Conservation (phyloP, 192 early-diverging fungal genomes). For the Coemansia sp. region DNA sequence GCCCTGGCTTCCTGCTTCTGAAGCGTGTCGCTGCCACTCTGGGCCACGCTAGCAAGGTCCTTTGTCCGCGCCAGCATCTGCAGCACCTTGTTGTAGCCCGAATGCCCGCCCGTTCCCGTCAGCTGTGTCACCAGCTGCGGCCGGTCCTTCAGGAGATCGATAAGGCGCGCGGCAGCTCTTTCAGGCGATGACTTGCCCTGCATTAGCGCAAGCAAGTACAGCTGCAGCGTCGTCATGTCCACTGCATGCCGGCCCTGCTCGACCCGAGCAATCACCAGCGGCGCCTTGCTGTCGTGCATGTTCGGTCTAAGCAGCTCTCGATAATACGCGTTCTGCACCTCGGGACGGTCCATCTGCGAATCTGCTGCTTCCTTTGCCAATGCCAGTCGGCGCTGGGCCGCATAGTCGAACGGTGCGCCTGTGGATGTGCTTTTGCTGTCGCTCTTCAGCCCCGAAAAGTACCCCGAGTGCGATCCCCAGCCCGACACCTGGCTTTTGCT, state of each 20-base stretch:
- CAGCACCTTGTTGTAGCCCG: constrained; percentile 36
- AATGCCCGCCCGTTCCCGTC: constrained; percentile 13
- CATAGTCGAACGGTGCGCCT: constrained; percentile 12
- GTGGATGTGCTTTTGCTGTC: not conserved
- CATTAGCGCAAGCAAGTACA: constrained; percentile 46
- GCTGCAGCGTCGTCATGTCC: constrained; percentile 34
- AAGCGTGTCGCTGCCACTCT: not conserved
- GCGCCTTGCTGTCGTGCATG: constrained; percentile 21
- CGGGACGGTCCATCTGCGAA: constrained; percentile 8
- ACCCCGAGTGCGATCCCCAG: constrained; percentile 39
- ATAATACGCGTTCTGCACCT: constrained; percentile 43
- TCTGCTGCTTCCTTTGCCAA: constrained; percentile 28
- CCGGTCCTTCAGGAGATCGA: constrained; percentile 35
- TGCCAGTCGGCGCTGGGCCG: constrained; percentile 26
- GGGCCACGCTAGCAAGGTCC: not conserved
- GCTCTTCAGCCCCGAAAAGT: not conserved
- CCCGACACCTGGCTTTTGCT: constrained; percentile 14
- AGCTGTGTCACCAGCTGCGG: constrained; percentile 34
- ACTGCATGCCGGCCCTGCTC: constrained; percentile 36
- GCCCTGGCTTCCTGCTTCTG: not conserved
- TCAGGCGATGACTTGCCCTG: constrained; percentile 30
- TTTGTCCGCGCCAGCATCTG: constrained; percentile 32
- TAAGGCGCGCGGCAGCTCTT: constrained; percentile 36
- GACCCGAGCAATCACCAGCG: constrained; percentile 36
- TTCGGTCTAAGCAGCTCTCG: constrained; percentile 35